Evolutionary conservation across 345 rosid genomes (phyloP).

Genomic region (Heritiera fomes): DNA sequence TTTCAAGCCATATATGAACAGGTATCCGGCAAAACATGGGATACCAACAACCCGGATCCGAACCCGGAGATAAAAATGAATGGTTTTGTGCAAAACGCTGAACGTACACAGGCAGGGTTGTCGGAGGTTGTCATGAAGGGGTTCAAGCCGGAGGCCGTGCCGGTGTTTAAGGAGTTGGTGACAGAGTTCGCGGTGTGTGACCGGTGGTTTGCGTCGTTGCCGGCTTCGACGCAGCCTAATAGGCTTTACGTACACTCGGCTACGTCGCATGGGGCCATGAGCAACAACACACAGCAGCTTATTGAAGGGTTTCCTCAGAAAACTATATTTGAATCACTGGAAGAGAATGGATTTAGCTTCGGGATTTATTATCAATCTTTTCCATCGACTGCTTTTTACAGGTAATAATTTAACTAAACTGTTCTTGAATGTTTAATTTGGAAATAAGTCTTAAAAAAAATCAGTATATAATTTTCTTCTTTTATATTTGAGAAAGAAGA

Average conservation of each 20-base stretch:
- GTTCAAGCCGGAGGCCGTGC: constrained; percentile 61
- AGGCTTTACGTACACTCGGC: constrained; percentile 66
- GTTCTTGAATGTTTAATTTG: background rate
- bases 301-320: constrained; percentile 66
- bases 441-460: background rate
- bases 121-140: constrained; percentile 70
- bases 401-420: constrained; percentile 26
- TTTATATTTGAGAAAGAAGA: too few relatives aligned
- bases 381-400: constrained; percentile 61
- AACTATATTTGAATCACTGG: constrained; percentile 69
- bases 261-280: constrained; percentile 66
- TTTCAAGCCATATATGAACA: constrained; percentile 89
- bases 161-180: constrained; percentile 61
- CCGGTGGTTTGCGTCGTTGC: constrained; percentile 75
- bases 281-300: constrained; percentile 52
- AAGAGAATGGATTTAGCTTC: constrained; percentile 53
- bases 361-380: constrained; percentile 64
- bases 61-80: constrained; percentile 54
- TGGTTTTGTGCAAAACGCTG: constrained; percentile 74
- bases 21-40: constrained; percentile 78
- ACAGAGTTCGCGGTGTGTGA: constrained; percentile 71
- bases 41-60: constrained; percentile 35
- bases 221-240: constrained; percentile 69
- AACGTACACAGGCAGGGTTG: constrained; percentile 47
- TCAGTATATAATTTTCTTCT: too few relatives aligned